These are phyloP conservation scores for Phyllosticta paracitricarpa DNA, from an alignment of 2,329 filamentous ascomycete species.

Conservation along the genomic window DNA sequence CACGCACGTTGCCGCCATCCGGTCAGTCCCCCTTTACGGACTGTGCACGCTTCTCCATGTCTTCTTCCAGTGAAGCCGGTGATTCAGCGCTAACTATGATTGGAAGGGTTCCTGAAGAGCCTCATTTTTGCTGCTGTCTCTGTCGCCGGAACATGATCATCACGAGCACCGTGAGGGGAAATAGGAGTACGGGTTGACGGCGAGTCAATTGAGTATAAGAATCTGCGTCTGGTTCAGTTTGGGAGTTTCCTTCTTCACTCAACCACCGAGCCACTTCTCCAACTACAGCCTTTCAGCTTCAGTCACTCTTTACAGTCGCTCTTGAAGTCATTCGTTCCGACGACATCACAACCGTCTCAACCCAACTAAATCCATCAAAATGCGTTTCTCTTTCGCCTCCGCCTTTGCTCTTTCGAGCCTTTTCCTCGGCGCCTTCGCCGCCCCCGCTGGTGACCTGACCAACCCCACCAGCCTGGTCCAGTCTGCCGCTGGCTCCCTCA, in stretches of 20 bases:
- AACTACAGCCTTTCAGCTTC: conserved; percentile 8
- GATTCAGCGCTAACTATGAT: not conserved
- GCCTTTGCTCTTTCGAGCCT: conserved; percentile 9
- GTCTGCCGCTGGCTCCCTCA: not conserved
- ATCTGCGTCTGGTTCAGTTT: not conserved
- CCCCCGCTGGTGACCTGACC: conserved; percentile 4
- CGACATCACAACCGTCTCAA: not conserved
- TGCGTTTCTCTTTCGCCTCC: conserved; percentile 10
- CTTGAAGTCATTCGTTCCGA: conserved; percentile 5
- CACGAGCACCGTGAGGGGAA: not conserved
- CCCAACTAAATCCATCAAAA: conserved; percentile 8
- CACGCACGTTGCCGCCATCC: not conserved
- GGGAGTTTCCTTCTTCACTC: conserved; percentile 4
- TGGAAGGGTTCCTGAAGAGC: conserved; percentile 8
- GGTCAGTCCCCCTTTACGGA: not conserved
- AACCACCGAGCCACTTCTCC: conserved; percentile 9
- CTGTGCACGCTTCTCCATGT: not conserved
- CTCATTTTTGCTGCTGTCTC: conserved; percentile 2
- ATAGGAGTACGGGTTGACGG: not conserved
- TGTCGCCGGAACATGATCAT: not conserved
- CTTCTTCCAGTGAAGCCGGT: conserved; percentile 1
- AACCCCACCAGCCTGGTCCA: not conserved
- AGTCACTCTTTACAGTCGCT: conserved; percentile 9
- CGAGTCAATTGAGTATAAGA: conserved; percentile 9
- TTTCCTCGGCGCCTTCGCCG: conserved; percentile 10